Evolutionary conservation across 306 rosid genomes (phyloP), one percentile per base, ranked within the genome.

Genomic region (Fragaria iinumae): DNA sequence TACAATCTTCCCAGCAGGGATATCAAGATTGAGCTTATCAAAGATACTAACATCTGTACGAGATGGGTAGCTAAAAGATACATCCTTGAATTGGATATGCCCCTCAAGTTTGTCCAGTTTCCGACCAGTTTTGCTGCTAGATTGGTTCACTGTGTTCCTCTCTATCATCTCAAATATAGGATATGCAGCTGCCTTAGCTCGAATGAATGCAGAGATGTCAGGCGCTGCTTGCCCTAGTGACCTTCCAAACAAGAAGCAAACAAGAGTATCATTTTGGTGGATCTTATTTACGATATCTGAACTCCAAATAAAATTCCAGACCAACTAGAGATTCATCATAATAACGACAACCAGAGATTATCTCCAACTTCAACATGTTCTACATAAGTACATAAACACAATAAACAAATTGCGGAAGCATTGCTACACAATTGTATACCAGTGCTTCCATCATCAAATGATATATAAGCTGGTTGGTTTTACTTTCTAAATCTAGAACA

Each of bases 211-310:
- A 17, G 98, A 77, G 53, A 95, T 90, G 71, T 95, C 98, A 4
- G 96, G 91, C 18, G 98, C 97, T 17, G 98, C 95, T 82, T 89
- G 98, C 43, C 98, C 98, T 10, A 94, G 89, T 77, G 98, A 94
- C 86, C 97, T 94, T 82, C 69, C 43, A 77, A 81, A 70, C 49
- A 48, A 20, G 49, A 23, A 23, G 34, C 34, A 81, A 65, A 82
- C 43, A 36, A 36, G 18, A 66, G 75, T 72, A 18, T 71, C 56
- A 69, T 69, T 7, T 4, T 6, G 38, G 27, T 8, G 12, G 72
- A 69, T 23, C 21, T 44, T 45, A 14, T 23, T 27, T 6, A 60
- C 67, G 3, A 69, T 43, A 69, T 69, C 6, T 5, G 8, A 13
- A 67, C 52, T 44, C n/a, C 34, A 41, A 65, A 65, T 65, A 18